These are phyloP conservation scores for Dryas drummondii DNA, from an alignment of 306 rosid genomes.

Conservation along the genomic window DNA sequence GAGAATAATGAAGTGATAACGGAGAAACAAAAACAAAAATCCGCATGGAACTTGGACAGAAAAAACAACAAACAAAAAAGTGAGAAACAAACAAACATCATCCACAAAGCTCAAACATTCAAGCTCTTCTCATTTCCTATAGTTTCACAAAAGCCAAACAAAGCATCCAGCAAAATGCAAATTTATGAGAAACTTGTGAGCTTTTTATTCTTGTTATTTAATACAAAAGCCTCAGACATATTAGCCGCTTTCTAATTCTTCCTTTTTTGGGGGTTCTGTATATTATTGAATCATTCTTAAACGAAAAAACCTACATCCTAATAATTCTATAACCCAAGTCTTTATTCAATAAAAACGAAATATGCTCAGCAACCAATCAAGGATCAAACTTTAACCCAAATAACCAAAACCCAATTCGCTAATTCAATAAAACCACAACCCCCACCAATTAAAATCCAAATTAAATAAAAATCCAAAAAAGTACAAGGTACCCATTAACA, in stretches of 20 bases:
- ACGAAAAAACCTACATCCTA: not conserved
- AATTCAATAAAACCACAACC: slow-evolving; percentile 4
- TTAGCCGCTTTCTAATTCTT: not conserved
- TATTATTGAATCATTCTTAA: not conserved
- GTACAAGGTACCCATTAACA: slow-evolving; percentile 22
- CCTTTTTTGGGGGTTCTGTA: too few relatives aligned
- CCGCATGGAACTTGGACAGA: not conserved
- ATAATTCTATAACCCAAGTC: not conserved
- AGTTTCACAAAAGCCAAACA: slow-evolving; percentile 9
- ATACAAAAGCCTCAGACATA: not conserved
- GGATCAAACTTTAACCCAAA: not conserved
- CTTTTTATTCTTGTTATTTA: not conserved
- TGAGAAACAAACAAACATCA: not conserved
- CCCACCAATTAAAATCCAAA: slow-evolving; percentile 13
- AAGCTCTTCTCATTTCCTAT: slow-evolving; percentile 5
- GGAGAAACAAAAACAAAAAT: slow-evolving; percentile 10
- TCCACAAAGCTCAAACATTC: slow-evolving; percentile 9
- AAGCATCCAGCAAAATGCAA: slow-evolving; percentile 1
- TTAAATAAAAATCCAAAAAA: slow-evolving; percentile 8
- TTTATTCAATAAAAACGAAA: not conserved
- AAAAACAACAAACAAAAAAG: not conserved
- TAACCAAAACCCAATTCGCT: not conserved
- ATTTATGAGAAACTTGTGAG: not conserved
- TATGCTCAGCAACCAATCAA: not conserved
- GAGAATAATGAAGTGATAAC: slow-evolving; percentile 10